Base-by-base conservation (phyloP, 2,329 filamentous ascomycete genomes). In the Tolypocladium endophyticum region DNA sequence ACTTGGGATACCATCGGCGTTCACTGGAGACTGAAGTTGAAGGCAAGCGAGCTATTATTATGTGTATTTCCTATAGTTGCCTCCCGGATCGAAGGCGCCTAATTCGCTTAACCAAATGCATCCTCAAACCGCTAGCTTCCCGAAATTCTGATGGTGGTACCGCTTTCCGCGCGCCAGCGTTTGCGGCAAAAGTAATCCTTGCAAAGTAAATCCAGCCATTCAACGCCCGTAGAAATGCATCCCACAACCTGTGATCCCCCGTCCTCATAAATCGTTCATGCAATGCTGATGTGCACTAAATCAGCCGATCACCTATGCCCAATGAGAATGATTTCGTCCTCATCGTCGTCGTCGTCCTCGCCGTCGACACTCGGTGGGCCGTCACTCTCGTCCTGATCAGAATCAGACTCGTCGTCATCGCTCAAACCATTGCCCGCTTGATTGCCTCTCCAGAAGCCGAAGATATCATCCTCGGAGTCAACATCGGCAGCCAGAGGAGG, bases 391-490 rank as follows among this genome's bases (percentile, higher is more conserved):
- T 74, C 75, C 9, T 71, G 70, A 2, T 79, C 78, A 4, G 79
- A 76, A 28, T 77, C 77, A 23, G 74, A 73, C 1, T 80, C 79
- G 25, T 79, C 79, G 2, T 80, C 78, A 8, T 79, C 78, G 9
- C 71, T 74, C 4, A 75, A 76, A n/a, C 74, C 76, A 25, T 82
- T 79, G 2, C 79, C 78, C 25, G 74, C 73, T 2, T 77, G 76
- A 7, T 76, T 76, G 16, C 75, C 75, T 54, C 68, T 78, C 81
- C 84, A 87, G 56, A 87, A 79, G 36, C 80, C 79, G 36, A 87
- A 67, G 60, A 87, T 80, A 59, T 84, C 83, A 11, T 79, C 77
- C 23, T 81, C 79, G 0, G 80, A 80, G 20, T 83, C 80, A 11
- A 74, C 74, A 14, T 77, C 71, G 9, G 68, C 67, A n/a, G 69